A percentile compares a stretch with the other conserved stretches of the same genome.
Evolutionary conservation across 345 rosid species (phyloP).

Genomic region (Citrus trifoliata): DNA sequence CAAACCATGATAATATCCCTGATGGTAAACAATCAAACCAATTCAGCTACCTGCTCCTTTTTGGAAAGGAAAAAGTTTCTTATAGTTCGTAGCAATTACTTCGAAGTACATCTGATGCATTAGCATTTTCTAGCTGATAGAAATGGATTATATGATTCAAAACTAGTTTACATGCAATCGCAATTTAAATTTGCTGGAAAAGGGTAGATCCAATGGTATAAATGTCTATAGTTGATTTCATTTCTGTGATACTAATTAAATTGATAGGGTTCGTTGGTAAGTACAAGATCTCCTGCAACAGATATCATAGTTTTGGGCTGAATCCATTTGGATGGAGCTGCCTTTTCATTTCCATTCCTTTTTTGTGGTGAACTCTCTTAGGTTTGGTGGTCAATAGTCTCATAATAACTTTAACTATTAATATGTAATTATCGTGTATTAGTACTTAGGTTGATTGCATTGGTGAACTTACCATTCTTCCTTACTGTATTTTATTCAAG

Average conservation of each 20-base stretch:
- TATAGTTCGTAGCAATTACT: neutral
- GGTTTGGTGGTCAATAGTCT: neutral
- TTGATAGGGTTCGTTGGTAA: neutral
- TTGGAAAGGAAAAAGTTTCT: neutral
- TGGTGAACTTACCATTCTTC: neutral
- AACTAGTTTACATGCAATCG: constrained; percentile 2
- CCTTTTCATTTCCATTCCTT: neutral
- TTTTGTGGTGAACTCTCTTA: neutral
- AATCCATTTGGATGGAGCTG: neutral
- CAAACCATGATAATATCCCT: neutral
- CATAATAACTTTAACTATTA: neutral
- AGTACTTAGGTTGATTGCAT: neutral
- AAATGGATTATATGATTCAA: constrained; percentile 15
- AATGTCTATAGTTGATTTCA: neutral
- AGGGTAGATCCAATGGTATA: neutral
- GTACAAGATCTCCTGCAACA: neutral
- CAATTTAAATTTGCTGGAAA: neutral
- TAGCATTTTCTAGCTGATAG: constrained; percentile 10
- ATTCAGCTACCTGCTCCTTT: neutral
- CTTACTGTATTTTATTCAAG: neutral
- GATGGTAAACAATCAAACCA: neutral
- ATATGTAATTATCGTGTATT: neutral
- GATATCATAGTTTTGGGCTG: neutral
- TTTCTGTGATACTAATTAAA: neutral
- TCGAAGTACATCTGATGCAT: constrained; percentile 2